Evolutionary conservation across 345 rosid genomes (phyloP).

Genomic region (Combretum micranthum): DNA sequence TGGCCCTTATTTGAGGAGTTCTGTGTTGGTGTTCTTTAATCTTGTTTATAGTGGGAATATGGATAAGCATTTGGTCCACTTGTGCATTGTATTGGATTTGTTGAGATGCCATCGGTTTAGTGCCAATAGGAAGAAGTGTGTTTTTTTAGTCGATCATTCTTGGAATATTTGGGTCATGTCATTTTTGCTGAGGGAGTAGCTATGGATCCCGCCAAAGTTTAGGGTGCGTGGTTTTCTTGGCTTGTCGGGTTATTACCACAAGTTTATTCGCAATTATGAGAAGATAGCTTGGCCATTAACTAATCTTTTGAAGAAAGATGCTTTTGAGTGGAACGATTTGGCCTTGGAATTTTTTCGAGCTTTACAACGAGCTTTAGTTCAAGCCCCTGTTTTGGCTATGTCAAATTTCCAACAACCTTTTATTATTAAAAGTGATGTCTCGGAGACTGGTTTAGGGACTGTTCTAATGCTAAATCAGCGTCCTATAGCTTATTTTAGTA

Average conservation of each 20-base stretch:
- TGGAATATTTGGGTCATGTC: no score
- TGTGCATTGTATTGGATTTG: no score
- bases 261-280: background rate
- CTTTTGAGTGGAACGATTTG: background rate
- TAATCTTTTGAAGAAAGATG: background rate
- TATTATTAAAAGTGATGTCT: background rate
- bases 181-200: no score
- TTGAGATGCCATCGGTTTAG: no score
- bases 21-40: background rate
- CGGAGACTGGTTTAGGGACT: background rate
- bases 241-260: background rate
- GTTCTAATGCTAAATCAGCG: background rate
- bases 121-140: no score
- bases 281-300: background rate
- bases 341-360: background rate
- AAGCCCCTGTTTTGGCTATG: background rate
- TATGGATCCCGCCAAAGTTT: no score
- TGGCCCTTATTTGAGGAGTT: background rate
- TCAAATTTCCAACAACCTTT: background rate
- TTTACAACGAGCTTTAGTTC: background rate
- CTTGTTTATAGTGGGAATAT: background rate
- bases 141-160: no score
- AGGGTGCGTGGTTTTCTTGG: background rate
- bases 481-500: slow-evolving; percentile 6
- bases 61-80: no score